Evolutionary conservation across 495 filamentous ascomycete genomes (phyloP), one percentile per base, ranked within the genome.

Genomic region (Penicillium goetzii): DNA sequence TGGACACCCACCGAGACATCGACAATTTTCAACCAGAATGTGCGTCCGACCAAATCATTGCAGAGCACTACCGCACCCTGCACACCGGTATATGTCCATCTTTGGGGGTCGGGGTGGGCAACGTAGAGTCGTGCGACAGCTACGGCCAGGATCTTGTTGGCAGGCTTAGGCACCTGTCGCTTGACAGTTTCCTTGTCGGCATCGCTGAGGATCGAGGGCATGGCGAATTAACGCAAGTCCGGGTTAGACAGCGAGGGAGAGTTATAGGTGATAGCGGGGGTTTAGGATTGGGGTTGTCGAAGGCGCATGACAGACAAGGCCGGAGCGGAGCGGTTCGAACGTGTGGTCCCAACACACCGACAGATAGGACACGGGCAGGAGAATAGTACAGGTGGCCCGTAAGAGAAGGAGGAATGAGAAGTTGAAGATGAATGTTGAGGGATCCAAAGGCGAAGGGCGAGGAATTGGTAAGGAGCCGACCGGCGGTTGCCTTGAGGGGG

Each of bases 1-100:
- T 17, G 50, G 62, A 38, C 57, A 86, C 92, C 65, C 79, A 97
- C 93, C 73, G 91, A 96, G 59, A 99, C 86, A 78, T 99, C 95
- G 53, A 99, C 95, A 74, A 99, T 80, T 79, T 99, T 99, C 62
- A 99, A 78, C 91, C 95, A 99, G 76, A 92, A 95, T 3, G 96
- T 97, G 72, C 96, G 89, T 59, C 95, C 95, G 21, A 98, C 92
- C 33, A 94, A 72, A 72, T 99, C 95, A 75, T 99, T 93, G 56
- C 92, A 91, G 59, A 99, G 84, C 21, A 98, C 95, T n/a, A 85
- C 85, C 51, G 95, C 95, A 19, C 95, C 95, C 73, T 97, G 94
- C 54, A 99, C 79, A 21, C 96, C 95, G 3, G 96, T 97, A 73
- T 93, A 96, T 21, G 87, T 91, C 95, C 95, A 99, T 92, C 82